These are phyloP conservation scores for Fusarium torulosum DNA, from an alignment of 2,329 filamentous ascomycete genomes.

Conservation along the genomic window DNA sequence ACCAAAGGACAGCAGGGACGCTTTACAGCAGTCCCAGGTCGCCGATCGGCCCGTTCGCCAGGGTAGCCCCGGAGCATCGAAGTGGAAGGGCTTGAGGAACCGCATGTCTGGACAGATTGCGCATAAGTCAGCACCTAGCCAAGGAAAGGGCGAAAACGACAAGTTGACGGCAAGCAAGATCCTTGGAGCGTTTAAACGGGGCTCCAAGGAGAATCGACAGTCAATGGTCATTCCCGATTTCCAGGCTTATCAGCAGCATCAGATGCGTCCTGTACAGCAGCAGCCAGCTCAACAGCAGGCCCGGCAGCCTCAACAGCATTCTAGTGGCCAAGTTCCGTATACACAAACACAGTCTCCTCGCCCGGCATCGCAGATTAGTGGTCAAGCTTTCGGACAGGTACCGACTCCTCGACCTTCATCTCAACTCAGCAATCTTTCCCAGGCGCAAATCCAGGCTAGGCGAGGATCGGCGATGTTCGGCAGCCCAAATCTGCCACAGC, in stretches of 20 bases:
- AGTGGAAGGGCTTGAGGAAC: constrained; percentile 53
- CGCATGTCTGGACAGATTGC: constrained; percentile 51
- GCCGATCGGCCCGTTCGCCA: constrained; percentile 31
- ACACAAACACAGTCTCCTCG: constrained; percentile 24
- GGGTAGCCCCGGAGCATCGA: constrained; percentile 44
- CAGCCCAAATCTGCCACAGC: constrained; percentile 33
- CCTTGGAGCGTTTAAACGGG: constrained; percentile 51
- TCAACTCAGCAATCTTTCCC: constrained; percentile 30
- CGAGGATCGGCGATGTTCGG: constrained; percentile 38
- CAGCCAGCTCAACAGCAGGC: background rate
- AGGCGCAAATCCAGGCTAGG: constrained; percentile 32
- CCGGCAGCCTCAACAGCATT: constrained; percentile 22
- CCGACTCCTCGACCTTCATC: constrained; percentile 30
- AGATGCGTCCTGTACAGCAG: constrained; percentile 31
- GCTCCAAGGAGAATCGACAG: constrained; percentile 47
- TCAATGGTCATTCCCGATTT: constrained; percentile 29
- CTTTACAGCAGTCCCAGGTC: constrained; percentile 18
- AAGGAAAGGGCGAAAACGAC: constrained; percentile 39
- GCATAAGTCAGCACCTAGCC: constrained; percentile 34
- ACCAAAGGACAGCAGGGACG: constrained; percentile 22
- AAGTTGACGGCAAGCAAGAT: constrained; percentile 49
- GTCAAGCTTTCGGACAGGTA: constrained; percentile 30
- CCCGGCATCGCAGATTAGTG: constrained; percentile 25
- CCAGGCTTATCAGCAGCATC: constrained; percentile 41
- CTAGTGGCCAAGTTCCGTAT: constrained; percentile 17